Percentiles rank a stretch among this genome's conserved stretches.
These are phyloP conservation scores for Penicillium soppii DNA, from an alignment of 495 filamentous ascomycete species.

Conservation along the genomic window DNA sequence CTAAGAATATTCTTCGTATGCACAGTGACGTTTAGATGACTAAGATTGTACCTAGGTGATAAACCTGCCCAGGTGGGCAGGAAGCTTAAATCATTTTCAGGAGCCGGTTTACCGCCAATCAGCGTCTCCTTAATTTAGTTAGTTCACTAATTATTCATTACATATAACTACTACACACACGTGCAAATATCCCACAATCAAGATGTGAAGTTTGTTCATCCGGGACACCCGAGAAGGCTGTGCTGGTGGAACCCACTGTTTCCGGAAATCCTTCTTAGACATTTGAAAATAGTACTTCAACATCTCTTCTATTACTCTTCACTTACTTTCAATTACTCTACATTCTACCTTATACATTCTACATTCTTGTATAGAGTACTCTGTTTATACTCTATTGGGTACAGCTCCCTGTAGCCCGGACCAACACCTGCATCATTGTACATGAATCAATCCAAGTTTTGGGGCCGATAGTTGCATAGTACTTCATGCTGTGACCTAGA, in stretches of 20 bases:
- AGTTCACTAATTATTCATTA: too few species aligned
- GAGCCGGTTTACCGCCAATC: too few species aligned
- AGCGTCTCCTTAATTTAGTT: too few species aligned
- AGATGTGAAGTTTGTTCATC: slow-evolving; percentile 5
- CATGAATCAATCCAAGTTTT: slow-evolving; percentile 5
- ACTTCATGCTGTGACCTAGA: slow-evolving; percentile 9
- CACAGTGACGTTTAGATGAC: too few species aligned
- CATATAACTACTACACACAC: too few species aligned
- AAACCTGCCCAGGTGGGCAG: too few species aligned
- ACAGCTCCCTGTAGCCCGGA: not conserved
- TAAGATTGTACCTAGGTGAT: too few species aligned
- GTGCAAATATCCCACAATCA: not conserved
- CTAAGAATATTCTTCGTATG: too few species aligned
- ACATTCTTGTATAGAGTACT: not conserved
- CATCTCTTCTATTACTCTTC: too few species aligned
- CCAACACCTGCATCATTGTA: slow-evolving; percentile 12
- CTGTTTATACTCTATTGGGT: too few species aligned
- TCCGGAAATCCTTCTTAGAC: slow-evolving; percentile 7
- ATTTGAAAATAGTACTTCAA: too few species aligned
- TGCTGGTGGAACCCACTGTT: slow-evolving; percentile 36
- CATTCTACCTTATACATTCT: not conserved
- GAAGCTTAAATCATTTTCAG: too few species aligned
- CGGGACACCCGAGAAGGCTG: slow-evolving; percentile 36
- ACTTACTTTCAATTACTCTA: not conserved
- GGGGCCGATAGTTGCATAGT: slow-evolving; percentile 2